Conservation (phyloP, 106 monocot genomes). For the Triglochin maritima region DNA sequence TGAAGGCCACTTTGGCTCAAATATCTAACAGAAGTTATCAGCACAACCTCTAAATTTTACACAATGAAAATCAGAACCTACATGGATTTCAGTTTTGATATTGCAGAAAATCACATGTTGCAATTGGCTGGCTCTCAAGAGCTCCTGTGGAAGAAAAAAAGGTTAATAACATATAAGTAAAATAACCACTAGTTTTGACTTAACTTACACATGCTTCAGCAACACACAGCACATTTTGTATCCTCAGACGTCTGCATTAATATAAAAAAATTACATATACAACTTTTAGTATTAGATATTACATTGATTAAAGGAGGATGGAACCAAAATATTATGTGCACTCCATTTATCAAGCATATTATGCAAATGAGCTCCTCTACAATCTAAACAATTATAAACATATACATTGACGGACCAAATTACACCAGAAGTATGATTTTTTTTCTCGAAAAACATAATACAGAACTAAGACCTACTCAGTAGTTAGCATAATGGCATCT, state of each 20-base stretch:
- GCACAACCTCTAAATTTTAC: too few relatives aligned
- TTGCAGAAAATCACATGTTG: slow-evolving; percentile 9
- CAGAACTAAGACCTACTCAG: too few relatives aligned
- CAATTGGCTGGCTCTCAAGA: not conserved
- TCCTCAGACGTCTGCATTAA: slow-evolving; percentile 43
- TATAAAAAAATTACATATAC: not conserved
- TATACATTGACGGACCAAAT: too few relatives aligned
- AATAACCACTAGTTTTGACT: not conserved
- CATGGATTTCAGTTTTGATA: slow-evolving; percentile 9
- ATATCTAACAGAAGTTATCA: too few relatives aligned
- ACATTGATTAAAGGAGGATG: not conserved
- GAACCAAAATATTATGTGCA: not conserved
- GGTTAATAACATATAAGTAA: not conserved
- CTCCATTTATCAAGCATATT: too few relatives aligned
- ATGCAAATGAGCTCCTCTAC: too few relatives aligned
- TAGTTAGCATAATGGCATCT: too few relatives aligned
- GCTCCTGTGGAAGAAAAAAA: slow-evolving; percentile 7
- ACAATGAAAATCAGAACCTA: not conserved
- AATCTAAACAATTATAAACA: too few relatives aligned
- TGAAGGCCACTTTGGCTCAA: too few relatives aligned
- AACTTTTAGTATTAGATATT: not conserved
- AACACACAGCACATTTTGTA: slow-evolving; percentile 69
- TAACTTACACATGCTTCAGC: slow-evolving; percentile 67
- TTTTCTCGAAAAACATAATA: too few relatives aligned
- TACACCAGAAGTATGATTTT: too few relatives aligned